Evolutionary conservation across 1,284 basidiomycete genomes (phyloP), one percentile per base, ranked within the genome.

Genomic region (Tilletiopsis washingtonensis): DNA sequence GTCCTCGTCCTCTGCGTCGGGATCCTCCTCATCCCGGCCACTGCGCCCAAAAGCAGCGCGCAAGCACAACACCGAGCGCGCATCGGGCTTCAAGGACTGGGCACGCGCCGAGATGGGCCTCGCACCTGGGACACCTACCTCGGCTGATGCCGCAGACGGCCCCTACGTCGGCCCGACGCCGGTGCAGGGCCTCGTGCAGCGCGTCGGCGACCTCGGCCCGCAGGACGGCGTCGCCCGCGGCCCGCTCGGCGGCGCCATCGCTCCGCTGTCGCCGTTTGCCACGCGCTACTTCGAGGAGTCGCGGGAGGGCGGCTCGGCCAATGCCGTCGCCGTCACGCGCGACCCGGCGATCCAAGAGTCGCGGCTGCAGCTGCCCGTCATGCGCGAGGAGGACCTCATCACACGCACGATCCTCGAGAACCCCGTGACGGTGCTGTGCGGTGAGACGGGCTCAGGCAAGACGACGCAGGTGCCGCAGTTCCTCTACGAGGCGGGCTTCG

Each of bases 381-480:
- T 91, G 5, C 83, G 85, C 12, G 91, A 98, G 73, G 94, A 99
- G 69, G 91, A 98, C 69, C 79, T 81, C 3, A 90, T 99, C 48
- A 86, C 98, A 80, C 90, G 94, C 69, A 82, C 88, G 2, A 83
- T 99, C 45, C 75, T 90, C 51, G 77, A 96, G 47, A 84, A 98
- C 68, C 81, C 86, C 3, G 82, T 85, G 11, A 80, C 83, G 15
- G 79, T 86, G 44, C 80, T 87, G 40, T 85, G 84, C 60, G 85
- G 84, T 74, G 84, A 85, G 73, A 99, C 94, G 5, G 94, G 94
- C 53, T 93, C 88, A 67, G 94, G 94, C 45, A 99, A 98, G 76
- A 98, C 94, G 1, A 99, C 94, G 0, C 94, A 98, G 74, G 84
- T 98, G 1, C 94, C 94, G 3, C 94, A 98, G 71, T 86, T 87